phyloP scores from a whole-genome alignment of 208 protist genomes.

The Trypanosoma melophagium region DNA sequence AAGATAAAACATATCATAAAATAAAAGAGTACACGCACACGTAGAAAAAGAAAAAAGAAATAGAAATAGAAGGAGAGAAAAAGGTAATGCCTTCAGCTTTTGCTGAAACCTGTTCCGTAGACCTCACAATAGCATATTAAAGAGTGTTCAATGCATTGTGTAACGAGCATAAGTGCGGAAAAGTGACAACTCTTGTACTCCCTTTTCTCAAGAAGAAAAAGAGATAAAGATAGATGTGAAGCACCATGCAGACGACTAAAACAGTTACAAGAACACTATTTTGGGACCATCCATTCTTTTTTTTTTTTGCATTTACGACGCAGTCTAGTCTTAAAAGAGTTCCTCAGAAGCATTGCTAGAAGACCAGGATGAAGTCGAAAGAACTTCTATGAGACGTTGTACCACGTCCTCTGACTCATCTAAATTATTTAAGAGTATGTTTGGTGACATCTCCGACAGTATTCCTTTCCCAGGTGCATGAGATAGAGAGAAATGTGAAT shows the following conservation, averaged over 20 bases:
- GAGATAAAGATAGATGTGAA: too few relatives aligned
- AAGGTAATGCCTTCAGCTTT: too few relatives aligned
- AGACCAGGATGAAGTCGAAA: conserved; percentile 77
- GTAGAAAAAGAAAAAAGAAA: conserved; percentile 13
- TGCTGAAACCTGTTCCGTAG: too few relatives aligned
- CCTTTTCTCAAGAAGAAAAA: too few relatives aligned
- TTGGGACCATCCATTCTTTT: background rate
- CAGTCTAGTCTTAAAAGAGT: background rate
- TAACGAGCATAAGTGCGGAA: too few relatives aligned
- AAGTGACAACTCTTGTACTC: too few relatives aligned
- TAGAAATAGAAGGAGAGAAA: background rate
- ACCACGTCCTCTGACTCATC: conserved; percentile 15
- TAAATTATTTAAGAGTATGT: background rate
- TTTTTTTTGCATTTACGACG: background rate
- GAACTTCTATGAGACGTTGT: conserved; percentile 42
- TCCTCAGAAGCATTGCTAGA: conserved; percentile 23
- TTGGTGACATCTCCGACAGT: background rate
- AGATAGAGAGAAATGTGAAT: background rate
- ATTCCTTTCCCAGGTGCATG: too few relatives aligned
- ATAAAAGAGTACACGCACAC: conserved; percentile 1
- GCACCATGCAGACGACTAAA: too few relatives aligned
- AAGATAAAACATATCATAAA: background rate
- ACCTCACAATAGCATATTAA: too few relatives aligned
- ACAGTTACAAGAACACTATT: too few relatives aligned
- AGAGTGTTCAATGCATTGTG: too few relatives aligned